These are phyloP conservation scores for Sarocladiaceae sp. DNA, from an alignment of 2,329 filamentous ascomycete genomes.

Conservation along the genomic window DNA sequence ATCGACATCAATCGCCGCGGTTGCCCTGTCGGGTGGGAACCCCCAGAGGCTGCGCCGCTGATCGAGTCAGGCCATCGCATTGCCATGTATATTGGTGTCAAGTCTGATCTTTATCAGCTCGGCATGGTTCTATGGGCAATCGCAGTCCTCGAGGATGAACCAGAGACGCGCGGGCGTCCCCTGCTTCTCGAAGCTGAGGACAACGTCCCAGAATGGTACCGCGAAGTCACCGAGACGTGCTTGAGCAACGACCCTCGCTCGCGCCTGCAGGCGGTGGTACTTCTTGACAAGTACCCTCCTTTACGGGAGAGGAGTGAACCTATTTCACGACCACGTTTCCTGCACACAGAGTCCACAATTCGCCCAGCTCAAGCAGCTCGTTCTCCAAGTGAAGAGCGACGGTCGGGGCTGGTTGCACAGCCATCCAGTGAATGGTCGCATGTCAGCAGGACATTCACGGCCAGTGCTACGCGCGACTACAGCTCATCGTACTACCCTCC, in stretches of 20 bases:
- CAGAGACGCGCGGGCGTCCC: constrained; percentile 73
- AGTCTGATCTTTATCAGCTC: constrained; percentile 92
- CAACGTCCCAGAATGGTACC: constrained; percentile 75
- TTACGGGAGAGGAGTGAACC: background rate
- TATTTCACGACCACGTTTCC: background rate
- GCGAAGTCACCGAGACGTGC: constrained; percentile 70
- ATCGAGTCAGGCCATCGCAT: constrained; percentile 88
- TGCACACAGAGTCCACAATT: background rate
- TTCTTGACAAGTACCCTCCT: constrained; percentile 65
- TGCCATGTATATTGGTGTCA: constrained; percentile 96
- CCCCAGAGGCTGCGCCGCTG: constrained; percentile 80
- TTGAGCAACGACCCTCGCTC: constrained; percentile 69
- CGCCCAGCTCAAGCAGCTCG: background rate
- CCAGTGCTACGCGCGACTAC: constrained; percentile 28
- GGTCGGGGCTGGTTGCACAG: constrained; percentile 14
- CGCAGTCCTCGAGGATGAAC: constrained; percentile 83
- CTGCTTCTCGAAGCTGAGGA: constrained; percentile 54
- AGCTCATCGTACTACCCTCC: constrained; percentile 39
- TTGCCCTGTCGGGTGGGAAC: constrained; percentile 98
- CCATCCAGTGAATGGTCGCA: constrained; percentile 41
- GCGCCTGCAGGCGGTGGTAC: constrained; percentile 66
- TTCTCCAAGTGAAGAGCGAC: constrained; percentile 4
- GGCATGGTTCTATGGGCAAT: constrained; percentile 97
- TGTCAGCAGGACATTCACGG: constrained; percentile 31
- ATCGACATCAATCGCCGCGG: constrained; percentile 97